Evolutionary conservation across 805 yeast genomes (phyloP).

Genomic region (Barnettozyma salicaria): DNA sequence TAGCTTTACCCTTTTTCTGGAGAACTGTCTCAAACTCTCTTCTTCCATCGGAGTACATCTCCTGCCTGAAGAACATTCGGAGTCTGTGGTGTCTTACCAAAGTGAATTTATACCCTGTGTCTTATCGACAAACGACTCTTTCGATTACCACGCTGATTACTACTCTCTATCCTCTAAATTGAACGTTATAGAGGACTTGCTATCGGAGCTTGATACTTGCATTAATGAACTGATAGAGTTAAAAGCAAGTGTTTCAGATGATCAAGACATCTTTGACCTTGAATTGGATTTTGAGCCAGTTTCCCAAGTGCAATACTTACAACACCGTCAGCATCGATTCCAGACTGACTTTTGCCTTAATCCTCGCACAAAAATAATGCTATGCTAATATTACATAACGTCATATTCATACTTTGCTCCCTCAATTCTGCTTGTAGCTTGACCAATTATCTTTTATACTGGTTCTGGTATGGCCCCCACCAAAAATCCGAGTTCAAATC

Average conservation of each 20-base stretch:
- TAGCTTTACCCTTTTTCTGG: conserved; percentile 2
- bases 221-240: background rate
- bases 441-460: no score
- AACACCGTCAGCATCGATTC: background rate
- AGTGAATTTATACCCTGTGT: no score
- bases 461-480: background rate
- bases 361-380: background rate
- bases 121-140: no score
- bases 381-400: background rate
- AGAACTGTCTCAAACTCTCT: conserved; percentile 1
- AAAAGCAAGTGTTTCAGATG: background rate
- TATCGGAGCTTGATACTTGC: conserved; percentile 2
- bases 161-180: conserved; percentile 3
- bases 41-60: no score
- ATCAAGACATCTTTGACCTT: conserved; percentile 8
- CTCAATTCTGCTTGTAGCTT: background rate
- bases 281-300: conserved; percentile 1
- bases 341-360: conserved; percentile 6
- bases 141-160: conserved; percentile 7
- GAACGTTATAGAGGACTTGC: background rate
- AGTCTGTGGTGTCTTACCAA: no score
- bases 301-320: no score
- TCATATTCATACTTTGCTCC: background rate
- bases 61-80: no score
- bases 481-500: no score